Conservation (phyloP, 1,284 basidiomycete genomes). For the Cutaneotrichosporon arboriforme region DNA sequence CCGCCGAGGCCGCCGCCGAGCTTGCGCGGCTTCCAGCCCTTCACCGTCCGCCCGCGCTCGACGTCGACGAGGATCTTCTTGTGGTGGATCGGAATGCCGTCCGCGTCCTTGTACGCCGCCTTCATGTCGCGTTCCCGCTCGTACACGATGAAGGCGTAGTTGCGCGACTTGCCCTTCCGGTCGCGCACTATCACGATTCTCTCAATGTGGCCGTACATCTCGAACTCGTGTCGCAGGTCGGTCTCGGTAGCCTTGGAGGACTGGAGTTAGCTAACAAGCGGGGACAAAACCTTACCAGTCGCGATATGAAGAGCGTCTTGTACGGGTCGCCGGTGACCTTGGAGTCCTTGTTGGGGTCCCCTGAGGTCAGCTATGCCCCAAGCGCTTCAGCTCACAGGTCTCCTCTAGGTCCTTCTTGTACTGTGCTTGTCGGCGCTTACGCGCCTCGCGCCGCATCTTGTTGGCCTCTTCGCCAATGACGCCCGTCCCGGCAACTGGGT, state of each 20-base stretch:
- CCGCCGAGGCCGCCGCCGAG: slow-evolving; percentile 94
- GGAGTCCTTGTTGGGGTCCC: slow-evolving; percentile 60
- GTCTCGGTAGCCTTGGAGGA: slow-evolving; percentile 83
- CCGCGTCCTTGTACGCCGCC: slow-evolving; percentile 99
- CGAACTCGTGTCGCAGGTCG: slow-evolving; percentile 90
- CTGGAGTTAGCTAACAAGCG: neutral
- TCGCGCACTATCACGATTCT: slow-evolving; percentile 84
- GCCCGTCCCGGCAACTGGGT: slow-evolving; percentile 56
- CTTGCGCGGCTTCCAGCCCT: slow-evolving; percentile 95
- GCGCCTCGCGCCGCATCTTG: slow-evolving; percentile 68
- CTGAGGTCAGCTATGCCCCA: slow-evolving; percentile 1
- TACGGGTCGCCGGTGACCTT: slow-evolving; percentile 96
- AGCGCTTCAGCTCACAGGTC: slow-evolving; percentile 57
- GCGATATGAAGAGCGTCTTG: slow-evolving; percentile 94
- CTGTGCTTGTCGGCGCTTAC: slow-evolving; percentile 70
- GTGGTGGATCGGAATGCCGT: slow-evolving; percentile 90
- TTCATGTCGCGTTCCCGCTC: slow-evolving; percentile 99
- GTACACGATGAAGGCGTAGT: slow-evolving; percentile 96
- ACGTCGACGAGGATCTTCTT: slow-evolving; percentile 95
- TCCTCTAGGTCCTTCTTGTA: slow-evolving; percentile 76
- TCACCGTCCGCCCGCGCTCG: slow-evolving; percentile 93
- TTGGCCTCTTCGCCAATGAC: slow-evolving; percentile 49
- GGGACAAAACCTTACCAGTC: slow-evolving; percentile 58
- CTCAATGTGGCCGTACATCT: slow-evolving; percentile 90
- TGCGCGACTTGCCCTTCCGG: slow-evolving; percentile 76